Evolutionary conservation across 2,329 filamentous ascomycete species (phyloP), one percentile per base, ranked within the genome.

Genomic region (Colletotrichum lentis): DNA sequence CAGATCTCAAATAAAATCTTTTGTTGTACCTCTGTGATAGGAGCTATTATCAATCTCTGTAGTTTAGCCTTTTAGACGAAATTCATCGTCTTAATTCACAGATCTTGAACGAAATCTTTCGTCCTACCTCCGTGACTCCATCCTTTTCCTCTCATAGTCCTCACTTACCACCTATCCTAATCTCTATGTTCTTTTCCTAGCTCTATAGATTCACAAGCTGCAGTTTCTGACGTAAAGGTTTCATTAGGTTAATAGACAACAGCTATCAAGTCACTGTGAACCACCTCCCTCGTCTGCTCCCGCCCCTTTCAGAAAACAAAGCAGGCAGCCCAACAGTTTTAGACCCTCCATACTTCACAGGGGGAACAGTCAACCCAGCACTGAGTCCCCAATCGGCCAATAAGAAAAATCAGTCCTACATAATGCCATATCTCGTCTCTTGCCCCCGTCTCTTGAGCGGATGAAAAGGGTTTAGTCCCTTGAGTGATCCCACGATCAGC

Each of bases 361-460:
- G 24, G n/a, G 11, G 31, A 41, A 18, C 16, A n/a, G 35, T 16
- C n/a, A 16, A 43, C 22, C 22, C 20, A n/a, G 6, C 35, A 24
- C n/a, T 47, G 24, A 52, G 20, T 5, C 35, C 57, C 16, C 46
- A 60, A 60, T 52, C 18, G 47, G 3, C 57, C 57, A 60, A 60
- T 52, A 16, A 52, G 35, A 50, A 47, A 52, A 49, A 35, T 43
- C 3, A 43, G 35, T 4, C 16, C n/a, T 16, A 24, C 10, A 14
- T 16, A 35, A 35, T 35, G 7, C 8, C 7, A 35, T 35, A 35
- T 35, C 31, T 8, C 18, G 18, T 60, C 12, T 27, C 16, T 10
- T 35, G 14, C 8, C 18, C 31, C 5, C 7, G 11, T 41, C 7
- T 5, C 22, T 10, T 50, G 39, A 6, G 22, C 14, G 31, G 14